phyloP scores from a whole-genome alignment of 2,329 filamentous ascomycete species.

The Graphilbum fragrans region DNA sequence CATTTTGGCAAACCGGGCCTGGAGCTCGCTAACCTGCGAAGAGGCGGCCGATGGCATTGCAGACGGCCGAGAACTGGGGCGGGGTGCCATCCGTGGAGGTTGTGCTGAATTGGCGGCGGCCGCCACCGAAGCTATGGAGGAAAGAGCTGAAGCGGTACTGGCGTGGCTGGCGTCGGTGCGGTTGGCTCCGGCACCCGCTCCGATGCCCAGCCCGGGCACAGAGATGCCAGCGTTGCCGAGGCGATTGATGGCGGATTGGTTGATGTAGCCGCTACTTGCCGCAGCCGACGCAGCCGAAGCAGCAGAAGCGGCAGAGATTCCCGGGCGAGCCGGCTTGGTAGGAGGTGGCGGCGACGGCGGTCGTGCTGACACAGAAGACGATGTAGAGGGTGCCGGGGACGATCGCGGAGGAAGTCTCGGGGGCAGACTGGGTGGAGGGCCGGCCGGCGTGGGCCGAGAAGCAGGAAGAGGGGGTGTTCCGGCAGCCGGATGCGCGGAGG shows the following conservation, averaged over 20 bases:
- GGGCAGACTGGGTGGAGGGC: conserved; percentile 40
- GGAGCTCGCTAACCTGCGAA: conserved; percentile 51
- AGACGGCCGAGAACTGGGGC: not conserved
- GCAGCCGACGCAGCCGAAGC: conserved; percentile 21
- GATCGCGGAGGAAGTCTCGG: conserved; percentile 54
- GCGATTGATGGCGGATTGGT: conserved; percentile 48
- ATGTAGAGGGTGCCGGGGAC: not conserved
- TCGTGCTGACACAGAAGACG: not conserved
- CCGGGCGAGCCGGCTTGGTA: not conserved
- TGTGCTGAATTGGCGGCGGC: not conserved
- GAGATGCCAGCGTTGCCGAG: conserved; percentile 65
- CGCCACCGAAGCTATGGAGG: conserved; percentile 4
- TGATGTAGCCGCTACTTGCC: conserved; percentile 22
- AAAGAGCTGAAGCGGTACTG: conserved; percentile 1
- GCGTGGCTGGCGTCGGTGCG: conserved; percentile 1
- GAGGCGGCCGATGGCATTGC: conserved; percentile 1
- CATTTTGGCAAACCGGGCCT: conserved; percentile 52
- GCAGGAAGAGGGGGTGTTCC: conserved; percentile 5
- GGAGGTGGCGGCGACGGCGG: conserved; percentile 14
- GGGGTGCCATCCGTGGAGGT: conserved; percentile 3
- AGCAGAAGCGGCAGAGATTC: conserved; percentile 18
- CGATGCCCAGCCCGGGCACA: conserved; percentile 68
- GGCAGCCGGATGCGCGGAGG: conserved; percentile 3
- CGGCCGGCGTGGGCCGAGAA: not conserved
- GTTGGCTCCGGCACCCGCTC: conserved; percentile 18